Percentiles rank a stretch among this genome's conserved stretches.
Conservation (phyloP, 331 rosid species). For the Rosa hybrid region DNA sequence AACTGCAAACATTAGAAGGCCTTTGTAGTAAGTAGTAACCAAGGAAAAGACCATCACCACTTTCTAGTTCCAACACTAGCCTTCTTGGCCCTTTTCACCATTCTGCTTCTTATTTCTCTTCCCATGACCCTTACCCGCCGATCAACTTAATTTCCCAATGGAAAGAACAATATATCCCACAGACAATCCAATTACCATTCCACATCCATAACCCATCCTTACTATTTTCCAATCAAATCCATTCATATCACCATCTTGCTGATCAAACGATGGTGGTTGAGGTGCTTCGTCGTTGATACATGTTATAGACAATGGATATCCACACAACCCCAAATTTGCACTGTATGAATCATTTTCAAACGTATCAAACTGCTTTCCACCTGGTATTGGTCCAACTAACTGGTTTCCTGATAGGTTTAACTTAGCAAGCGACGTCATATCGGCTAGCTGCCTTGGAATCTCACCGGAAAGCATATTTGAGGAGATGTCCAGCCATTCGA, state of each 20-base stretch:
- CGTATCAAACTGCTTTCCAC: background rate
- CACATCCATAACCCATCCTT: constrained; percentile 22
- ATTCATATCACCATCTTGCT: background rate
- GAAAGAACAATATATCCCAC: constrained; percentile 21
- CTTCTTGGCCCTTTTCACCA: background rate
- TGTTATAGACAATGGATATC: constrained; percentile 4
- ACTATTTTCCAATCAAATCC: constrained; percentile 13
- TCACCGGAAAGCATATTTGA: background rate
- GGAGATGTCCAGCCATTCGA: constrained; percentile 29
- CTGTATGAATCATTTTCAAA: background rate
- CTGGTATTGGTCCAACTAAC: constrained; percentile 17
- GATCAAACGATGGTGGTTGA: background rate
- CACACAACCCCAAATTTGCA: constrained; percentile 15
- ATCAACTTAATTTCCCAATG: background rate
- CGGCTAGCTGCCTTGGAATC: constrained; percentile 4
- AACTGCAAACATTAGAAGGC: no score
- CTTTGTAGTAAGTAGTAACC: no score
- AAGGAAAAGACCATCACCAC: no score
- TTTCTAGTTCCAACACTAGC: no score
- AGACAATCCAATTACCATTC: constrained; percentile 20
- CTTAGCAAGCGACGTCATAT: background rate
- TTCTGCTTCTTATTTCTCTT: background rate
- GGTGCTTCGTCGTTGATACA: background rate
- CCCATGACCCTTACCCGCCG: background rate
- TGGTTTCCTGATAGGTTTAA: constrained; percentile 18